Base-by-base conservation (phyloP, 1,139 yeast species). In the Martiniozyma asiatica region DNA sequence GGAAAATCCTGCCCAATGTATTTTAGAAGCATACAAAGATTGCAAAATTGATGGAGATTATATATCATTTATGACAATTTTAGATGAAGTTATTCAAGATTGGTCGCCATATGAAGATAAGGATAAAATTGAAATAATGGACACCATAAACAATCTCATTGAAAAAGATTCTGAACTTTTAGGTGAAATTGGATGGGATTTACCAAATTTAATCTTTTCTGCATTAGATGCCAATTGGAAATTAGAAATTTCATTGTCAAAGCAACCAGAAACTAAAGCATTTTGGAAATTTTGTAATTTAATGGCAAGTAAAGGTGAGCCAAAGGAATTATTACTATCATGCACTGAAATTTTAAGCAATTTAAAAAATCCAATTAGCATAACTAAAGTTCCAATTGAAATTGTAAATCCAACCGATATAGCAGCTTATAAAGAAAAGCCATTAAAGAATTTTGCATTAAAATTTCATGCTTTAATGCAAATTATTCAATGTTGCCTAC, bases 171-270 rank as follows among this genome's bases (percentile, higher is more conserved):
- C 60, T 17, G 61, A 62, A n/a, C 52, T 82, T 22, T 59, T 74
- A 0, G 59, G 65, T 36, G 81, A 78, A 42, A 69, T 82, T 35
- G 94, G 93, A 2, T 85, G 96, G 96, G 95, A 85, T 50, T 49
- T 85, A 14, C 95, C 94, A 0, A 65, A 61, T 20, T 48, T 80
- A 26, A 44, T 85, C 13, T 47, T 81, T 25, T 52, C 55, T 4
- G 72, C 59, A 41, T 40, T 68, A 11, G 68, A 53, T 6, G 31
- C 41, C 4, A 48, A 45, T 2, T 47, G 50, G 47, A 35, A 35
- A 2, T 28, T 37, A 3, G 26, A 20, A 3, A 6, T 14, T n/a
- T 31, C 36, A 1, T 38, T 53, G 12, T 13, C 25, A 5, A 31
- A 37, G 13, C 41, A 44, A 16, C 30, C 31, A 10, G 42, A 37